Evolutionary conservation across 805 yeast species (phyloP), one percentile per base, ranked within the genome.

Genomic region (Zygotorulaspora sp.): DNA sequence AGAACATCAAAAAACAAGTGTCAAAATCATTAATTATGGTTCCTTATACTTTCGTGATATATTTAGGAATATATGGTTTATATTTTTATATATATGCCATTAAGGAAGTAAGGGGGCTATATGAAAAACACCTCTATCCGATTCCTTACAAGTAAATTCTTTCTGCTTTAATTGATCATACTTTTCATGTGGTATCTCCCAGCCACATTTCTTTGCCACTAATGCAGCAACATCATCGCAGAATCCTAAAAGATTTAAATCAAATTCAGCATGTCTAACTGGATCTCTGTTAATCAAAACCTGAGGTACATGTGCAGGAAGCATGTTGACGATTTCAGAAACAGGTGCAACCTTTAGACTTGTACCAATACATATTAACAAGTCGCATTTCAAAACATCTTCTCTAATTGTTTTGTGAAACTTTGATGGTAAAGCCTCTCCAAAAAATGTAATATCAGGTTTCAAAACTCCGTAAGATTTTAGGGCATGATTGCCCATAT

Each of bases 271-370:
- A 52, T 84, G 94, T 24, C 67, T 70, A 13, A 85, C 79, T 1
- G 84, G 79, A 52, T 86, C 92, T 52, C 74, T 78, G 55, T 86
- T 84, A 45, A 88, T 82, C 40, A 84, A 67, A 4, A 89, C 70
- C 61, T 87, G 95, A 0, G 96, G 96, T 2, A 84, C 78, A n/a
- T 73, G 60, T n/a, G 71, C 70, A 0, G 81, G 78, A 2, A 88
- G 65, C 62, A 74, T 69, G 45, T 85, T 80, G n/a, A 85, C 89
- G 41, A 88, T 84, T 36, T 85, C 88, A 36, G 87, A 78, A 4
- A 89, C 96, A 0, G 97, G 97, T 0, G 94, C 87, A 16, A 88
- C 97, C 55, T 88, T 85, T 47, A 88, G 69, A 14, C 96, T 87
- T 0, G 97, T 88, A 12, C 97, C 97, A 23, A 88, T 80, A 58